Conservation (phyloP, 345 rosid genomes). For the Physaria fendleri region DNA sequence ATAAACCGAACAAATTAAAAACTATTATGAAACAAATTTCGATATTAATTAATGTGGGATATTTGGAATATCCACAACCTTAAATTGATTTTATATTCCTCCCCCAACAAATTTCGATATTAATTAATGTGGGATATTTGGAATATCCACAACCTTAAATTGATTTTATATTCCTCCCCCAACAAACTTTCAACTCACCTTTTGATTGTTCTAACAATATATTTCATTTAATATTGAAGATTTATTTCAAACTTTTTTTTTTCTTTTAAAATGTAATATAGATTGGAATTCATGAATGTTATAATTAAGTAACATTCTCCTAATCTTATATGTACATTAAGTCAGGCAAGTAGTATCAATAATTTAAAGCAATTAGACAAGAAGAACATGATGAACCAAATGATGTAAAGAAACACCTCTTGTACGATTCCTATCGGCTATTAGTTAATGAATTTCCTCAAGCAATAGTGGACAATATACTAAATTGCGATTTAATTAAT, state of each 20-base stretch:
- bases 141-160: constrained; percentile 32
- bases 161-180: not conserved
- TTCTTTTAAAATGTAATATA: too few species aligned
- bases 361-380: not conserved
- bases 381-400: constrained; percentile 18
- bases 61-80: constrained; percentile 27
- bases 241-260: too few species aligned
- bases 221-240: constrained; percentile 16
- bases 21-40: constrained; percentile 16
- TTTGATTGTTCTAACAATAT: constrained; percentile 22
- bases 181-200: constrained; percentile 29
- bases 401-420: too few species aligned
- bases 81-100: constrained; percentile 3
- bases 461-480: constrained; percentile 1
- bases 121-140: constrained; percentile 4
- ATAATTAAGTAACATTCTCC: not conserved
- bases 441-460: not conserved
- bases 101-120: constrained; percentile 8
- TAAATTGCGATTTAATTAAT: constrained; percentile 10
- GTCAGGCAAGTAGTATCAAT: not conserved
- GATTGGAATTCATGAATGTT: not conserved
- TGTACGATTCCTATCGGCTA: constrained; percentile 15
- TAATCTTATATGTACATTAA: not conserved
- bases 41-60: constrained; percentile 11
- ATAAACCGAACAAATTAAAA: constrained; percentile 1